Conservation (phyloP, 495 filamentous ascomycete species). For the Achaetomiella virescens region DNA sequence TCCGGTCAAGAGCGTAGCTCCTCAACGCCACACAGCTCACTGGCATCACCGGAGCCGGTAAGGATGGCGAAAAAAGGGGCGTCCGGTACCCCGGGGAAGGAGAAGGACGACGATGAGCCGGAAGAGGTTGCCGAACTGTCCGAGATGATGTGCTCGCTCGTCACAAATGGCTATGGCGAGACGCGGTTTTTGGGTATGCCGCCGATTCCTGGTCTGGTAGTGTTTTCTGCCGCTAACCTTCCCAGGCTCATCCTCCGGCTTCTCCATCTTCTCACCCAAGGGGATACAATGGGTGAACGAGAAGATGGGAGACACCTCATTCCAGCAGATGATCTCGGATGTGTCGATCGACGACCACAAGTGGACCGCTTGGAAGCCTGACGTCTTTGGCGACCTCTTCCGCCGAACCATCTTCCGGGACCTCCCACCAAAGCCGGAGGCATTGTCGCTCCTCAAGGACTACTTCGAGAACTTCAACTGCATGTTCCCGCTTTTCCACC, state of each 20-base stretch:
- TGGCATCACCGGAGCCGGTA: conserved; percentile 55
- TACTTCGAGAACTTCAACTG: conserved; percentile 96
- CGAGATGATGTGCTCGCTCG: conserved; percentile 98
- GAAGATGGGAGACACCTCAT: conserved; percentile 89
- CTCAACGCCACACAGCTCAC: conserved; percentile 54
- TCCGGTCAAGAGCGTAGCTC: conserved; percentile 41
- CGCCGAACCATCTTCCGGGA: conserved; percentile 73
- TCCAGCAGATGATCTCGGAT: conserved; percentile 90
- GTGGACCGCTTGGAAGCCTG: conserved; percentile 94
- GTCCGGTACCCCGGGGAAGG: conserved; percentile 30
- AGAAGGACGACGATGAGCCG: conserved; percentile 57
- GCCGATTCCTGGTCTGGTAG: background rate
- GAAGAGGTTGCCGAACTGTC: conserved; percentile 88
- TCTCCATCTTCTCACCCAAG: conserved; percentile 91
- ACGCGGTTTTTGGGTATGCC: conserved; percentile 87
- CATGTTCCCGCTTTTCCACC: conserved; percentile 81
- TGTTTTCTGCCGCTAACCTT: conserved; percentile 19
- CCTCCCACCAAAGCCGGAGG: conserved; percentile 74
- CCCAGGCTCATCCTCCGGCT: conserved; percentile 89
- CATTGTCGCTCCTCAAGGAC: conserved; percentile 76
- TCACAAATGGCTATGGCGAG: conserved; percentile 96
- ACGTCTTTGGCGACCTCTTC: conserved; percentile 93
- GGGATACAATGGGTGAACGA: conserved; percentile 99
- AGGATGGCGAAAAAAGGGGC: conserved; percentile 41
- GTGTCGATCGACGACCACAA: conserved; percentile 79